phyloP scores from a whole-genome alignment of 305 asterid species.

The Fraxinus sp. region DNA sequence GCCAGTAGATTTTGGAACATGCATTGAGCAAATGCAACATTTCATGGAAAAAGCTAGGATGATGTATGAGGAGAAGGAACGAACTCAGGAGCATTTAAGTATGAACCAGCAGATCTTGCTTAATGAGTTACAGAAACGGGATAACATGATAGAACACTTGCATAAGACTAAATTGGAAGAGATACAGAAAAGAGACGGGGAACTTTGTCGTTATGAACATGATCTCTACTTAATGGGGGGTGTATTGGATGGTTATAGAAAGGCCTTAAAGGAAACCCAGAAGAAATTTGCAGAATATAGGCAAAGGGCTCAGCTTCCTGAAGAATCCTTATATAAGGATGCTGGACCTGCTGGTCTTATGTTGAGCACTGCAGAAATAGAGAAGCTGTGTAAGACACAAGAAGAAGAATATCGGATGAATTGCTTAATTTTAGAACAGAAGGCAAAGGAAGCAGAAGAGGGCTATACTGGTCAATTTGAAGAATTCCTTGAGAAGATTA shows the following conservation, averaged over 20 bases:
- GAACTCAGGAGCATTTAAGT: constrained; percentile 30
- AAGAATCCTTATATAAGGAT: constrained; percentile 67
- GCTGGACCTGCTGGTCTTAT: constrained; percentile 73
- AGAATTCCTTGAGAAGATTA: constrained; percentile 30
- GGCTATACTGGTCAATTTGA: constrained; percentile 23
- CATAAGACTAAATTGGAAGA: constrained; percentile 60
- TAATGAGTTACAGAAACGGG: constrained; percentile 63
- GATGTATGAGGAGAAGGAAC: constrained; percentile 49
- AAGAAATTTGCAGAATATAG: constrained; percentile 63
- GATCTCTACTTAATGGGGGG: constrained; percentile 58
- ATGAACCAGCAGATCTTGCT: constrained; percentile 52
- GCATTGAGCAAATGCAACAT: constrained; percentile 58
- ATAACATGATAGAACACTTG: constrained; percentile 45
- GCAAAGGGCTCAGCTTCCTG: constrained; percentile 49
- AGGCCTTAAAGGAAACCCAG: constrained; percentile 56
- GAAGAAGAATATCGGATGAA: constrained; percentile 60
- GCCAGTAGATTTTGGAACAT: constrained; percentile 48
- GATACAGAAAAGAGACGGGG: constrained; percentile 48
- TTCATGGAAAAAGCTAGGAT: constrained; percentile 38
- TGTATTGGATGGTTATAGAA: constrained; percentile 62
- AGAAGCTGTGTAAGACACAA: constrained; percentile 43
- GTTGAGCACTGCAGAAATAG: constrained; percentile 59
- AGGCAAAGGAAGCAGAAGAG: constrained; percentile 48
- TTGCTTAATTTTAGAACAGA: constrained; percentile 45
- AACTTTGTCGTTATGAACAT: constrained; percentile 55